Conservation (phyloP, 2,329 filamentous ascomycete genomes). For the Pseudocercospora cruenta region DNA sequence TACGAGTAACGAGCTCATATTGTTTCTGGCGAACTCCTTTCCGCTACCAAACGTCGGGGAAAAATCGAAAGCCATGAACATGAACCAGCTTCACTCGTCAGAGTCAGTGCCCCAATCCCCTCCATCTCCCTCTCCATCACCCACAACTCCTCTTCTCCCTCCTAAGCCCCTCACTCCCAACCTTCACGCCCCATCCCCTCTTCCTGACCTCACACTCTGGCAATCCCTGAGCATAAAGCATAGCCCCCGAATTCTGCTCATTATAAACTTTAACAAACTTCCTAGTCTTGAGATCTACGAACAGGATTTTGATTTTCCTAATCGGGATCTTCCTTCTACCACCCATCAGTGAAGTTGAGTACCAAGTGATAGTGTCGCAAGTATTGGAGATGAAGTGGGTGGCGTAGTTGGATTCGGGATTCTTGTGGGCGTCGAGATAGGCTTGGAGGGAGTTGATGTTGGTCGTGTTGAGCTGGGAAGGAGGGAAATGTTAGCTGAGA, state of each 20-base stretch:
- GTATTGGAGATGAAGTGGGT: constrained; percentile 4
- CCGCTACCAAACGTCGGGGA: not conserved
- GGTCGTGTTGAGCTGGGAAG: not conserved
- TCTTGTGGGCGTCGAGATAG: not conserved
- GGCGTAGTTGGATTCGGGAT: not conserved
- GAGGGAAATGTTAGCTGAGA: not conserved
- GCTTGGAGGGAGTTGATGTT: not conserved
- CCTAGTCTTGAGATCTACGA: not conserved
- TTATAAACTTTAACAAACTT: constrained; percentile 5
- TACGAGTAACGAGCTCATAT: not conserved
- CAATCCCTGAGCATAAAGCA: not conserved
- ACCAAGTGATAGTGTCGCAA: constrained; percentile 8
- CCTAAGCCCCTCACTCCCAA: not conserved
- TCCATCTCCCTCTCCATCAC: not conserved
- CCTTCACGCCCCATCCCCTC: not conserved
- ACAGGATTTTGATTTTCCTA: not conserved
- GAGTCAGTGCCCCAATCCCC: no score
- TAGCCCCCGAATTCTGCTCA: constrained; percentile 7
- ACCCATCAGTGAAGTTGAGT: not conserved
- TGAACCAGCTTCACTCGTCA: no score
- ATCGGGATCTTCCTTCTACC: not conserved
- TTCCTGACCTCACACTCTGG: not conserved
- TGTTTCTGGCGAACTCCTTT: not conserved
- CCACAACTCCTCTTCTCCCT: not conserved
- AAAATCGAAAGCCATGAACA: no score